phyloP scores from a whole-genome alignment of 2,329 filamentous ascomycete species.

The Cladosporium cucumerinum region DNA sequence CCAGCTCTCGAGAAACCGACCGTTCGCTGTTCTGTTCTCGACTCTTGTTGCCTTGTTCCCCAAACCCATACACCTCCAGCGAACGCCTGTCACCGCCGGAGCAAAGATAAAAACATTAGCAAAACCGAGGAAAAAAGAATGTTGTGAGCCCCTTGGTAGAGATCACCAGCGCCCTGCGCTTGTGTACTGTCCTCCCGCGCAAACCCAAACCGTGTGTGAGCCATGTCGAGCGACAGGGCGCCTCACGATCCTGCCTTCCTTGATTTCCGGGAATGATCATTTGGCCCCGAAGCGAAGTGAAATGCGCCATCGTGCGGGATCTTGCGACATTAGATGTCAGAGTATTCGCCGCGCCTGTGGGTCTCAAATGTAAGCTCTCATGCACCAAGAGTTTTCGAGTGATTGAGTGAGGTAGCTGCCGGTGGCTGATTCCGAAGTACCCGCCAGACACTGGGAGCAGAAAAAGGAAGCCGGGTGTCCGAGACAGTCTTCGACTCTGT shows the following conservation, averaged over 20 bases:
- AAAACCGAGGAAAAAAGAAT: neutral
- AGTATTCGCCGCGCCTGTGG: conserved; percentile 24
- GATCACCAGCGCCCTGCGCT: neutral
- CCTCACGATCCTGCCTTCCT: neutral
- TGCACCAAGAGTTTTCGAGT: neutral
- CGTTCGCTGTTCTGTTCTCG: neutral
- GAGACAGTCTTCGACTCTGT: too few species aligned
- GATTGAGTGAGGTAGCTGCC: conserved; percentile 5
- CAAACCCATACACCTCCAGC: neutral
- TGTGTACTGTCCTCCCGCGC: neutral
- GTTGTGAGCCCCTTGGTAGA: neutral
- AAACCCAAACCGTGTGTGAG: neutral
- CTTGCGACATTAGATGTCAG: conserved; percentile 19
- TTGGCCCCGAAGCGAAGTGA: too few species aligned
- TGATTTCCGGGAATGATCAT: neutral
- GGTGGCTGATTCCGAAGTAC: neutral
- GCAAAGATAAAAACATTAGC: neutral
- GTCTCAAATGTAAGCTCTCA: conserved; percentile 19
- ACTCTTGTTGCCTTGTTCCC: neutral
- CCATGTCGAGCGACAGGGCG: neutral
- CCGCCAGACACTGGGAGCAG: neutral
- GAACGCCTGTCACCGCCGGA: neutral
- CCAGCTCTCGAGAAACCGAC: neutral
- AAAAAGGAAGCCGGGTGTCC: too few species aligned
- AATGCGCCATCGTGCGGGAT: neutral